phyloP scores from a whole-genome alignment of 768 basidiomycete genomes.

The Termitomyces sp. region DNA sequence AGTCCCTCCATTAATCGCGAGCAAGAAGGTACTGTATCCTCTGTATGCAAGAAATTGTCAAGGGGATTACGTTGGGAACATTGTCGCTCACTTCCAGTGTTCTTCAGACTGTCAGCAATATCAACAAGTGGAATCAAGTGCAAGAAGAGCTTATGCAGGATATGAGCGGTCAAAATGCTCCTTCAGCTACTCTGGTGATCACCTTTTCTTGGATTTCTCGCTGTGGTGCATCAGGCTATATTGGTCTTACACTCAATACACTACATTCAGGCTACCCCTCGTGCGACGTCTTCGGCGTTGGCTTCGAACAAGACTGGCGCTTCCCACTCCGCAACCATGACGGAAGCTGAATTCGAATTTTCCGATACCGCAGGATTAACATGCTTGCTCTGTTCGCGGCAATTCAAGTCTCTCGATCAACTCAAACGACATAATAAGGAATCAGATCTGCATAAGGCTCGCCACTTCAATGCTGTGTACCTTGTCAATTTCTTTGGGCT shows the following conservation, averaged over 20 bases:
- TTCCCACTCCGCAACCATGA: slow-evolving; percentile 12
- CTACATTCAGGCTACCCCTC: slow-evolving; percentile 20
- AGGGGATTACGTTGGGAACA: neutral
- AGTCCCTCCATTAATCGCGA: slow-evolving; percentile 77
- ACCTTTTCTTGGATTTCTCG: slow-evolving; percentile 21
- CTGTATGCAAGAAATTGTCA: neutral
- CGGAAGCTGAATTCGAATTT: slow-evolving; percentile 74
- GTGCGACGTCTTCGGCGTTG: slow-evolving; percentile 14
- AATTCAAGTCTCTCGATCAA: slow-evolving; percentile 86
- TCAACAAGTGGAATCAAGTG: slow-evolving; percentile 96
- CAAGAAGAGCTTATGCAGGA: slow-evolving; percentile 76
- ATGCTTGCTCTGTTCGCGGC: slow-evolving; percentile 88
- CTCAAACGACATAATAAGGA: slow-evolving; percentile 87
- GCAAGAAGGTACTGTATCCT: slow-evolving; percentile 62
- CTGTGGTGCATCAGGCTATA: slow-evolving; percentile 14
- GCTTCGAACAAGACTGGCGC: slow-evolving; percentile 10
- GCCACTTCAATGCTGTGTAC: slow-evolving; percentile 35
- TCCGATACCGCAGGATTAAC: slow-evolving; percentile 69
- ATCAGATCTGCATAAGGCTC: slow-evolving; percentile 93
- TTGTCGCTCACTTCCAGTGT: slow-evolving; percentile 6
- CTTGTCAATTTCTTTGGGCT: slow-evolving; percentile 22
- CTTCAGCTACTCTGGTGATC: slow-evolving; percentile 27
- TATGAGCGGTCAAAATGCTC: slow-evolving; percentile 18
- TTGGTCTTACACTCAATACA: slow-evolving; percentile 22
- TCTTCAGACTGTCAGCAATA: slow-evolving; percentile 77